Percentiles rank a stretch among this genome's conserved stretches.
phyloP scores from a whole-genome alignment of 78 protist species.

The Dictyostelium intermedium region DNA sequence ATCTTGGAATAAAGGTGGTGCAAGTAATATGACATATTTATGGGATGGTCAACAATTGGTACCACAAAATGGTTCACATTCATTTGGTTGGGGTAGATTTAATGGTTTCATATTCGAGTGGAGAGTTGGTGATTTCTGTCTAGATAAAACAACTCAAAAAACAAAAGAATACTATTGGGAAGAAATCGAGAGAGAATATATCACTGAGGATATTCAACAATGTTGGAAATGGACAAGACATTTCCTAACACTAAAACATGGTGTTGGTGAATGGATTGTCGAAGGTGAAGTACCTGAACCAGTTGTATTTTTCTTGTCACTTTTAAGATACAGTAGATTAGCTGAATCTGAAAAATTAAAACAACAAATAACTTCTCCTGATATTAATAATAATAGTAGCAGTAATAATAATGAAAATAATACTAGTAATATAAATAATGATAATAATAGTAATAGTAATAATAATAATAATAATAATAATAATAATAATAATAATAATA shows the following conservation, averaged over 20 bases:
- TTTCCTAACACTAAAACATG: constrained; percentile 51
- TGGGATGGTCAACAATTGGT: constrained; percentile 70
- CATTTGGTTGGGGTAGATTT: constrained; percentile 69
- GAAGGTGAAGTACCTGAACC: constrained; percentile 78
- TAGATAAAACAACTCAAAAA: constrained; percentile 7
- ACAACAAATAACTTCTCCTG: background rate
- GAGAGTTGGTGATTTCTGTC: constrained; percentile 32
- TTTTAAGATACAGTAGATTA: constrained; percentile 58
- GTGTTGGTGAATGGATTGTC: constrained; percentile 60
- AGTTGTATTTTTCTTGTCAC: constrained; percentile 49
- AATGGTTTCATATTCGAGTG: constrained; percentile 74
- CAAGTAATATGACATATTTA: constrained; percentile 18
- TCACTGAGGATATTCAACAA: background rate
- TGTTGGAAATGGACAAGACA: constrained; percentile 76
- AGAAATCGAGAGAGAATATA: constrained; percentile 45
- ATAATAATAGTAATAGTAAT: background rate
- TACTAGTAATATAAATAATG: background rate
- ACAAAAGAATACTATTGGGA: constrained; percentile 69
- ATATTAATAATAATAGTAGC: background rate
- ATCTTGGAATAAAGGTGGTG: constrained; percentile 40
- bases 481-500: background rate
- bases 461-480: background rate
- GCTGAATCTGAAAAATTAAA: background rate
- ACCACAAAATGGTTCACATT: constrained; percentile 30
- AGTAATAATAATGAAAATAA: background rate